Percentiles rank a stretch among this genome's conserved stretches.
Conservation (phyloP, 768 basidiomycete genomes). For the Lentinula aciculospora region DNA sequence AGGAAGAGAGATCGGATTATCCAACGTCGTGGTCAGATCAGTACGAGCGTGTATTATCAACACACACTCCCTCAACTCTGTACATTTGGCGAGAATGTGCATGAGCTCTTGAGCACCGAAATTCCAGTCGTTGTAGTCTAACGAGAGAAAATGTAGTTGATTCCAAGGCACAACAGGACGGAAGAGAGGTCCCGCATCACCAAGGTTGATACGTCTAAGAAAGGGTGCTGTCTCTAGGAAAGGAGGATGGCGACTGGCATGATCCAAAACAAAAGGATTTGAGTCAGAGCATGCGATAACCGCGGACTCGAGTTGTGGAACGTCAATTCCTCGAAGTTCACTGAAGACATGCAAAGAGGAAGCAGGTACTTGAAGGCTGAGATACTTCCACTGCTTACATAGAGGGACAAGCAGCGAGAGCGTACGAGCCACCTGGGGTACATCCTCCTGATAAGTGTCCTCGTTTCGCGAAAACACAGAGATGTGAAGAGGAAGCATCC, state of each 20-base stretch:
- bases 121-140: background rate
- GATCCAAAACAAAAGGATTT: background rate
- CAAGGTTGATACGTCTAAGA: background rate
- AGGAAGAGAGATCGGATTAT: background rate
- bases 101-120: background rate
- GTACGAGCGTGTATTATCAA: background rate
- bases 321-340: background rate
- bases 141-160: background rate
- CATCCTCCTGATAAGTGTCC: background rate
- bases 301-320: background rate
- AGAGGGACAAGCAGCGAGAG: background rate
- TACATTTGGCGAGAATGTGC: background rate
- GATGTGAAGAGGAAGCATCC: background rate
- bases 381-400: slow-evolving; percentile 1
- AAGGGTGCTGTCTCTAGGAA: background rate
- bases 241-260: background rate
- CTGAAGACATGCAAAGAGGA: background rate
- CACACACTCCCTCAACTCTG: background rate
- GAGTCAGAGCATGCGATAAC: background rate
- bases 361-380: background rate
- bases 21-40: background rate
- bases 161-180: background rate
- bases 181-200: background rate
- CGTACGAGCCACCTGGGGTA: background rate
- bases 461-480: background rate